Percentiles rank a stretch among this genome's conserved stretches.
phyloP scores from a whole-genome alignment of 768 basidiomycete species.

The Fomitopsis serialis region DNA sequence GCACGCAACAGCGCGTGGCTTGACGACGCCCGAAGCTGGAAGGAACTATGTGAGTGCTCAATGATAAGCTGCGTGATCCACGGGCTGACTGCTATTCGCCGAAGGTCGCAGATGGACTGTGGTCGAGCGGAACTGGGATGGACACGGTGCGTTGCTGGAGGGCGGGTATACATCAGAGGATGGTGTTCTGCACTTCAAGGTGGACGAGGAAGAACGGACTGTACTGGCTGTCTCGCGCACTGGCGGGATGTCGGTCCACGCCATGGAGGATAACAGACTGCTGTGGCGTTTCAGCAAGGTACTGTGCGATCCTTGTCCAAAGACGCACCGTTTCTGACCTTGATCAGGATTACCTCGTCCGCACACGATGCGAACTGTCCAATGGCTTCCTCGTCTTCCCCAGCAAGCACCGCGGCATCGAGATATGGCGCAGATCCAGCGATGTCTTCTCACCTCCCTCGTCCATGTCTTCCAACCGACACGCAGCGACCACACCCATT shows the following conservation, averaged over 20 bases:
- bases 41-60: slow-evolving; percentile 14
- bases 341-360: slow-evolving; percentile 8
- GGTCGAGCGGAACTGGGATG: slow-evolving; percentile 18
- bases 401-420: slow-evolving; percentile 14
- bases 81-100: background rate
- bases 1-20: slow-evolving; percentile 4
- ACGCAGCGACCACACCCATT: slow-evolving; percentile 7
- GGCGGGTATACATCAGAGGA: slow-evolving; percentile 12
- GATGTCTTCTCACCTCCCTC: background rate
- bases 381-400: slow-evolving; percentile 13
- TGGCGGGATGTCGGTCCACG: slow-evolving; percentile 9
- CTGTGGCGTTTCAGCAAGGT: slow-evolving; percentile 16
- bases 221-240: slow-evolving; percentile 7
- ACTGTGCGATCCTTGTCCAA: background rate
- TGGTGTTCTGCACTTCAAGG: slow-evolving; percentile 6
- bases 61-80: background rate
- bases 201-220: slow-evolving; percentile 16
- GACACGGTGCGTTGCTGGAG: slow-evolving; percentile 14
- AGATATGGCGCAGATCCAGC: slow-evolving; percentile 15
- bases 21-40: slow-evolving; percentile 13
- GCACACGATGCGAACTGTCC: slow-evolving; percentile 7
- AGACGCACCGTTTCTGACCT: background rate
- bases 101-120: slow-evolving; percentile 9
- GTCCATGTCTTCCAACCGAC: background rate
- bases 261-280: slow-evolving; percentile 12